Base-by-base conservation (phyloP, 2,329 filamentous ascomycete genomes). In the Xylariaceae sp. region DNA sequence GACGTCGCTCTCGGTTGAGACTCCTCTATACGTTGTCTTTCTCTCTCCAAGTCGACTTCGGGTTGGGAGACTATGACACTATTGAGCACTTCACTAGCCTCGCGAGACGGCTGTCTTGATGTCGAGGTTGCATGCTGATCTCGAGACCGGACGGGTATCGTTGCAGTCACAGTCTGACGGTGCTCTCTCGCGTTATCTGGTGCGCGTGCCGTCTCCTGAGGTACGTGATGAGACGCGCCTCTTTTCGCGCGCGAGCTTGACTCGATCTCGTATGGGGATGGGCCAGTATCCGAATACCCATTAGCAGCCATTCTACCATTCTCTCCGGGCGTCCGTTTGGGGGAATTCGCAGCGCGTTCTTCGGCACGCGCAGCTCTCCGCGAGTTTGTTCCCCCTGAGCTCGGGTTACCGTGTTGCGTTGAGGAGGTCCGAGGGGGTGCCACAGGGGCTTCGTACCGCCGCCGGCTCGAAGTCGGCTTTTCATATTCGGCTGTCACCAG, bases 361-460 rank as follows among this genome's bases (percentile, higher is more conserved):
- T 72, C 75, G n/a, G 76, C 66, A 50, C 80, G 76, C 14, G 77
- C 71, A 33, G 73, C 71, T 65, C 80, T 77, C 52, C 81, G 75
- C 24, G 81, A 76, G 63, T 69, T 75, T 14, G 77, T 71, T 24
- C 31, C 31, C 5, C 73, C 71, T n/a, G 69, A 57, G 24, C 62
- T 66, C 2, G 73, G 53, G 65, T 65, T 67, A 57, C 65, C 74
- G 73, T 77, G 82, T 63, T 87, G 84, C 63, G 86, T 89, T 39
- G 91, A 95, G 12, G 92, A 96, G 6, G 90, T 93, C 69, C 92
- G 86, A 31, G 91, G 90, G 44, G 90, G 92, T 53, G 89, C 87
- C 66, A 91, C 82, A 21, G 90, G 88, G 50, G 89, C 86, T 77
- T 82, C 86, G 74, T 79, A 84, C 75, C 76, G 83, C 76, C 79